Evolutionary conservation across 495 filamentous ascomycete species (phyloP).

Genomic region (Rusavskia elegans): DNA sequence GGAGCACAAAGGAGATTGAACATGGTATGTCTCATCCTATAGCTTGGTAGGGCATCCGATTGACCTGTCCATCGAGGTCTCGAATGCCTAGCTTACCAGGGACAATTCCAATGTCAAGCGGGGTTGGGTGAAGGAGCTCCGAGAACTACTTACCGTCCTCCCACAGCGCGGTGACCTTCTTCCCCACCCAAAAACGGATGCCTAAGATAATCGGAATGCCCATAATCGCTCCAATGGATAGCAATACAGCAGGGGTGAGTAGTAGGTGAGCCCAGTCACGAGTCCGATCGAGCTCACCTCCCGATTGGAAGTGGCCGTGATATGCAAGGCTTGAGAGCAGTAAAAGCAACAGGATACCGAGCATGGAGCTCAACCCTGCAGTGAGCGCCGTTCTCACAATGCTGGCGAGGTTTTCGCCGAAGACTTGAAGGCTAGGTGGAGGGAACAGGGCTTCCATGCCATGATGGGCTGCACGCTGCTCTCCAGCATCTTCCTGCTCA

Average conservation of each 20-base stretch:
- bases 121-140: no score
- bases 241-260: conserved; percentile 10
- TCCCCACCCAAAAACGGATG: conserved; percentile 35
- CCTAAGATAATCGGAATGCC: conserved; percentile 23
- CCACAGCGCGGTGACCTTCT: conserved; percentile 35
- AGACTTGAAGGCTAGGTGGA: conserved; percentile 37
- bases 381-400: conserved; percentile 30
- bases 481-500: conserved; percentile 29
- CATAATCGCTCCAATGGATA: conserved; percentile 14
- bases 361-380: conserved; percentile 22
- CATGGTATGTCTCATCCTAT: no score
- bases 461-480: conserved; percentile 28
- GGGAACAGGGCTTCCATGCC: conserved; percentile 45
- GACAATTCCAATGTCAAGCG: no score
- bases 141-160: conserved; percentile 25
- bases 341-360: conserved; percentile 14
- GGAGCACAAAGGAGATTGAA: no score
- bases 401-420: conserved; percentile 28
- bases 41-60: no score
- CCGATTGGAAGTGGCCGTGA: not conserved
- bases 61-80: no score
- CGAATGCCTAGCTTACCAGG: no score
- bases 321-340: conserved; percentile 1
- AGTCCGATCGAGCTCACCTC: not conserved
- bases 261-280: conserved; percentile 10